Evolutionary conservation across 495 filamentous ascomycete genomes (phyloP).

Genomic region (Talaromyces thailandensis): DNA sequence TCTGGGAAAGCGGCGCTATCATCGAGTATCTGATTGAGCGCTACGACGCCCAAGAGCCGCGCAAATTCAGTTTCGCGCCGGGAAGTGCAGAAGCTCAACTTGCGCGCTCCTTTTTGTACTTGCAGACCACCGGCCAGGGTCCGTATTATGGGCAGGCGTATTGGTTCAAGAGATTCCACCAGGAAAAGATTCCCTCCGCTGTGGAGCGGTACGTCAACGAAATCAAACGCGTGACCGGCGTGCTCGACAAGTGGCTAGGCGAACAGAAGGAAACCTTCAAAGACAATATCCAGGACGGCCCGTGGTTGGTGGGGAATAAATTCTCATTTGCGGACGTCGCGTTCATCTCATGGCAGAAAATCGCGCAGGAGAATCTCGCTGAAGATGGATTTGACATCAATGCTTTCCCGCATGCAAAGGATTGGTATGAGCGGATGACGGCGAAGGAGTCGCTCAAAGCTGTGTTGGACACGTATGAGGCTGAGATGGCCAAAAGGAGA

Average conservation of each 20-base stretch:
- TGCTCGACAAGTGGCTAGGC: slow-evolving; percentile 21
- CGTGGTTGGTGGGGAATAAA: slow-evolving; percentile 19
- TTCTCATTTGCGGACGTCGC: slow-evolving; percentile 23
- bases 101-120: slow-evolving; percentile 31
- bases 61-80: slow-evolving; percentile 34
- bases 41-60: slow-evolving; percentile 40
- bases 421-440: slow-evolving; percentile 19
- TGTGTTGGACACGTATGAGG: neutral
- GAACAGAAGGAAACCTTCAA: slow-evolving; percentile 8
- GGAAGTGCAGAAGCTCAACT: slow-evolving; percentile 27
- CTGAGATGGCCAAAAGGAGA: neutral
- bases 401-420: slow-evolving; percentile 16
- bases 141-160: slow-evolving; percentile 38
- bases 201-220: slow-evolving; percentile 36
- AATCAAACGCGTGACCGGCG: slow-evolving; percentile 27
- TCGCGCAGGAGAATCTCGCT: neutral
- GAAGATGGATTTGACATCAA: slow-evolving; percentile 13
- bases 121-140: slow-evolving; percentile 38
- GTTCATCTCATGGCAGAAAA: slow-evolving; percentile 18
- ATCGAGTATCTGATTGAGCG: slow-evolving; percentile 50
- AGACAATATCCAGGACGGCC: slow-evolving; percentile 7
- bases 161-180: slow-evolving; percentile 30
- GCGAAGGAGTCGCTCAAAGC: slow-evolving; percentile 11
- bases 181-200: slow-evolving; percentile 27
- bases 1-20: slow-evolving; percentile 60